Percentiles rank a stretch among this genome's conserved stretches.
phyloP scores from a whole-genome alignment of 148 eudicot species.

The Limonium bicolor region DNA sequence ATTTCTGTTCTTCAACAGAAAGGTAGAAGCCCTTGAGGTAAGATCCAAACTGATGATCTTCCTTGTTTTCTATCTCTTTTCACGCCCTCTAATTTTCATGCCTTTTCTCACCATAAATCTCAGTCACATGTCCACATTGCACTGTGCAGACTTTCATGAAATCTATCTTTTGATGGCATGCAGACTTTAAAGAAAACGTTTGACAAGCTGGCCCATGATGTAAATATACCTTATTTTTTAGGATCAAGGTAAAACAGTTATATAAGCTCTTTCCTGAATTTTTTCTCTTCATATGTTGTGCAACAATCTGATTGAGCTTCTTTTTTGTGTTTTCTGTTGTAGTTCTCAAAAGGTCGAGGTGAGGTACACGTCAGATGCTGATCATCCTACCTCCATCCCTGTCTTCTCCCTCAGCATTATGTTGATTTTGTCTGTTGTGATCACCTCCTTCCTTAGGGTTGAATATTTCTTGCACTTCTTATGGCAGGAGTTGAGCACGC shows the following conservation, averaged over 20 bases:
- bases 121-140: not conserved
- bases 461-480: no score
- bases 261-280: not conserved
- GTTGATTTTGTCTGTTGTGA: no score
- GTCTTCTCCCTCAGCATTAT: not conserved
- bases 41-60: constrained; percentile 16
- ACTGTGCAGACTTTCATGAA: not conserved
- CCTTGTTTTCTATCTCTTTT: not conserved
- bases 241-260: constrained; percentile 36
- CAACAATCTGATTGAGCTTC: constrained; percentile 11
- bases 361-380: not conserved
- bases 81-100: not conserved
- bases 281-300: not conserved
- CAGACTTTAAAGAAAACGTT: constrained; percentile 69
- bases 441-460: no score
- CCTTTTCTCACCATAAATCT: not conserved
- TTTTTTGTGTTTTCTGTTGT: constrained; percentile 25
- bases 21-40: constrained; percentile 93
- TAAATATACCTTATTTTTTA: constrained; percentile 47
- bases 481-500: constrained; percentile 40
- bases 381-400: not conserved
- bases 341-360: constrained; percentile 63
- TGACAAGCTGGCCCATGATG: constrained; percentile 67
- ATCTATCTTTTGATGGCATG: constrained; percentile 8
- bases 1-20: constrained; percentile 39